Conservation (phyloP, 345 rosid genomes). For the Eutrema heterophyllum region DNA sequence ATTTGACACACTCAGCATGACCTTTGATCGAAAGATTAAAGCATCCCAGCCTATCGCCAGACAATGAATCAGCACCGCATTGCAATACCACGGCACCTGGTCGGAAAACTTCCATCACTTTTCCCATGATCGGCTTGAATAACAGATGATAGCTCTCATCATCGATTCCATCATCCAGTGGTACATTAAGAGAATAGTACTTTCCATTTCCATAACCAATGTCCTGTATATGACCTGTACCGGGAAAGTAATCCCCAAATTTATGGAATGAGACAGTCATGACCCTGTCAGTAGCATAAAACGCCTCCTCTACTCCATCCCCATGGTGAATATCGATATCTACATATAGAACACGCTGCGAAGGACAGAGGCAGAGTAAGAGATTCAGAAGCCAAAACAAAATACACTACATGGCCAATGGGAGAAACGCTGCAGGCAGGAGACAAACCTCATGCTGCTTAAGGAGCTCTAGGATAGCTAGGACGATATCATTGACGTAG, state of each 20-base stretch:
- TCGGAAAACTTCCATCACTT: constrained; percentile 60
- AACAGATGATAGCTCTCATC: constrained; percentile 69
- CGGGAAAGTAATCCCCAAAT: constrained; percentile 67
- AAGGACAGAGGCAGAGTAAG: neutral
- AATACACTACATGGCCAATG: neutral
- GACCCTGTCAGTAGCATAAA: constrained; percentile 66
- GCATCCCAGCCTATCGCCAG: constrained; percentile 72
- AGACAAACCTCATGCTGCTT: constrained; percentile 59
- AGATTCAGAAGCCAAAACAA: neutral
- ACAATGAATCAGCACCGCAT: constrained; percentile 65
- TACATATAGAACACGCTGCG: constrained; percentile 63
- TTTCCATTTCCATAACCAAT: constrained; percentile 52
- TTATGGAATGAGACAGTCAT: constrained; percentile 73
- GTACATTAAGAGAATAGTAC: constrained; percentile 64
- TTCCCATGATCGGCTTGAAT: constrained; percentile 60
- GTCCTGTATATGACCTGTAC: constrained; percentile 58
- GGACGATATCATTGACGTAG: constrained; percentile 69
- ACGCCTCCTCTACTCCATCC: constrained; percentile 74
- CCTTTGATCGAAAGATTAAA: constrained; percentile 71
- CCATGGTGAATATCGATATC: constrained; percentile 72
- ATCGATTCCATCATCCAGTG: constrained; percentile 68
- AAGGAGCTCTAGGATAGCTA: constrained; percentile 69
- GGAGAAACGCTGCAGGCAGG: neutral
- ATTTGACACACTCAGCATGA: constrained; percentile 72
- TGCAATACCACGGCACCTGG: constrained; percentile 71